Evolutionary conservation across 2,329 filamentous ascomycete genomes (phyloP).

Genomic region (Botrytis porri): DNA sequence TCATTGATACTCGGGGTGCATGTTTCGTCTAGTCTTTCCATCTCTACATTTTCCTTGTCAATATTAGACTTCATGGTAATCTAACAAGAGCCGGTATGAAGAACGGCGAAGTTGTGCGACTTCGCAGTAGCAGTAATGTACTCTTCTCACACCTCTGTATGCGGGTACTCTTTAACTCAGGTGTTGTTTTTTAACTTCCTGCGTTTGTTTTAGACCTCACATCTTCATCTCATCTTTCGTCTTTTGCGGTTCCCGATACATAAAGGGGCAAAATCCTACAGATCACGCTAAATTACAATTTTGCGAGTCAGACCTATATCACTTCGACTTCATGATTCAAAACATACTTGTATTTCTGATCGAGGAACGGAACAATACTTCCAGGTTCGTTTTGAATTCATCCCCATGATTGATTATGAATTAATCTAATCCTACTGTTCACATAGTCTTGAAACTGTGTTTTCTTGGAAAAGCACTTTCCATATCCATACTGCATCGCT

Average conservation of each 20-base stretch:
- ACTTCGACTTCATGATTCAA: conserved; percentile 1
- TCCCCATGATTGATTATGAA: background rate
- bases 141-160: background rate
- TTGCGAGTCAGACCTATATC: background rate
- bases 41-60: background rate
- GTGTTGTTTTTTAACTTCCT: too few relatives aligned
- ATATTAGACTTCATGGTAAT: background rate
- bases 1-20: background rate
- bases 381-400: background rate
- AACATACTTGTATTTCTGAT: background rate
- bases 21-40: conserved; percentile 1
- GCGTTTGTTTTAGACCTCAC: background rate
- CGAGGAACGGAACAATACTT: background rate
- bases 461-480: background rate
- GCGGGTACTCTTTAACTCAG: background rate
- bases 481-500: background rate
- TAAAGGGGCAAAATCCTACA: background rate
- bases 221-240: background rate
- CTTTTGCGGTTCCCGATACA: background rate
- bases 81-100: background rate
- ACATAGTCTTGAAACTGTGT: background rate
- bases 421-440: background rate
- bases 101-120: conserved; percentile 1
- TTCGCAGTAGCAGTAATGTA: background rate
- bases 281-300: background rate